phyloP scores from a whole-genome alignment of 2,329 filamentous ascomycete genomes.

The Neopestalotiopsis sp. region DNA sequence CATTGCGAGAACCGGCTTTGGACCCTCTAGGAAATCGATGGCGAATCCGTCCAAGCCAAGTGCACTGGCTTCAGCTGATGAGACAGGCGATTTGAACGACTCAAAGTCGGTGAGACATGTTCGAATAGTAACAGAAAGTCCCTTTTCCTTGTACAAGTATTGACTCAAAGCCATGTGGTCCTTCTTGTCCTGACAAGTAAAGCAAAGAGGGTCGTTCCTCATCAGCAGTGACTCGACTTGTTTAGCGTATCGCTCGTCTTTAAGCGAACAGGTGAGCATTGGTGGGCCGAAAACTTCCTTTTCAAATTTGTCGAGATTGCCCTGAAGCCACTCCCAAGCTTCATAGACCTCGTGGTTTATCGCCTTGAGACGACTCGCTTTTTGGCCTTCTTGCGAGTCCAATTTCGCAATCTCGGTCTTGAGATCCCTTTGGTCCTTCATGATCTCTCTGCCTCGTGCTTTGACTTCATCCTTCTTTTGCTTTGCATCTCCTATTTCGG shows the following conservation, averaged over 20 bases:
- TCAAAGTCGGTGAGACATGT: constrained; percentile 61
- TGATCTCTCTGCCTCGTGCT: constrained; percentile 46
- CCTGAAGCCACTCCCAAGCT: constrained; percentile 83
- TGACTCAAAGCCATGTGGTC: constrained; percentile 78
- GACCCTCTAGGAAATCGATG: constrained; percentile 79
- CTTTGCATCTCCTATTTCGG: constrained; percentile 42
- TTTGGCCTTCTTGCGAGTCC: constrained; percentile 77
- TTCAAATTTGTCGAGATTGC: constrained; percentile 72
- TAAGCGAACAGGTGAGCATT: constrained; percentile 79
- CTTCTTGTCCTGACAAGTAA: constrained; percentile 76
- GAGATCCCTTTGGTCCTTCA: constrained; percentile 41
- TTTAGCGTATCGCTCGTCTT: constrained; percentile 68
- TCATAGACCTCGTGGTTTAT: constrained; percentile 66
- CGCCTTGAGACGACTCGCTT: constrained; percentile 67
- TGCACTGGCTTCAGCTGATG: constrained; percentile 55
- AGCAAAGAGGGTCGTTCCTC: constrained; percentile 60
- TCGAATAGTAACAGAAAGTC: constrained; percentile 74
- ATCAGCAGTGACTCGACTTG: constrained; percentile 58
- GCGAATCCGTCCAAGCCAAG: constrained; percentile 82
- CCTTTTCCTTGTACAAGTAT: constrained; percentile 66
- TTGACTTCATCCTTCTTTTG: constrained; percentile 43
- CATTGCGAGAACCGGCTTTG: constrained; percentile 84
- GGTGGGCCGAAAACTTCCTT: constrained; percentile 82
- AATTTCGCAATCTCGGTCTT: constrained; percentile 61
- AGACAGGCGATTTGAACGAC: constrained; percentile 59